phyloP scores from a whole-genome alignment of 176 grass and related monocot genomes.

The Metroxylon sagu region DNA sequence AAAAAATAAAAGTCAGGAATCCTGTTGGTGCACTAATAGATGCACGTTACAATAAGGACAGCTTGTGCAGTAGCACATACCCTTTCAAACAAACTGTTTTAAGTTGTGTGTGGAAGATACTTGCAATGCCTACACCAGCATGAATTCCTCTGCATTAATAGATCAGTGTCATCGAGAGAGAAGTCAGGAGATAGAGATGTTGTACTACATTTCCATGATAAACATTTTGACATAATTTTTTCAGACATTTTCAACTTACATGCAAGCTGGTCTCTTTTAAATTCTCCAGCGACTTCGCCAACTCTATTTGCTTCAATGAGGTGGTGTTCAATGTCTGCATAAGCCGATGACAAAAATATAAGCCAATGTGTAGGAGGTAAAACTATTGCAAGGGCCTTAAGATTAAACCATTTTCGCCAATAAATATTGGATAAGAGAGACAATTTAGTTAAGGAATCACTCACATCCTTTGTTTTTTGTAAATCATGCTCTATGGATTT shows the following conservation, averaged over 20 bases:
- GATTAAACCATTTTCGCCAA: too few species aligned
- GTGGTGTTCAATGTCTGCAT: conserved; percentile 33
- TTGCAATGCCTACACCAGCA: conserved; percentile 29
- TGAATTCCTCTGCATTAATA: conserved; percentile 18
- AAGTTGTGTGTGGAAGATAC: background rate
- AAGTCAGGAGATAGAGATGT: background rate
- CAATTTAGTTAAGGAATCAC: background rate
- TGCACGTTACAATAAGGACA: too few species aligned
- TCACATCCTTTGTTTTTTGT: conserved; percentile 34
- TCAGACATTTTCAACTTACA: conserved; percentile 9
- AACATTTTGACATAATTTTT: background rate
- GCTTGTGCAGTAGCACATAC: too few species aligned
- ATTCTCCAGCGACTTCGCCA: conserved; percentile 21
- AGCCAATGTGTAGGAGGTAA: background rate
- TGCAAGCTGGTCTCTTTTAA: conserved; percentile 23
- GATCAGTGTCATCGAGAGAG: background rate
- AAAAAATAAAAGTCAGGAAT: too few species aligned
- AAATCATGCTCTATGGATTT: conserved; percentile 34
- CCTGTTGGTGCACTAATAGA: too few species aligned
- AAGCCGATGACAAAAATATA: conserved; percentile 1
- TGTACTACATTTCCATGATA: conserved; percentile 3
- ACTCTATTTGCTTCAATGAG: conserved; percentile 29
- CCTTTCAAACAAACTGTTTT: background rate
- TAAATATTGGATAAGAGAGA: background rate
- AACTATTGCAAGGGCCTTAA: too few species aligned